Conservation (phyloP, 768 basidiomycete genomes). For the Kwoniella sp. region DNA sequence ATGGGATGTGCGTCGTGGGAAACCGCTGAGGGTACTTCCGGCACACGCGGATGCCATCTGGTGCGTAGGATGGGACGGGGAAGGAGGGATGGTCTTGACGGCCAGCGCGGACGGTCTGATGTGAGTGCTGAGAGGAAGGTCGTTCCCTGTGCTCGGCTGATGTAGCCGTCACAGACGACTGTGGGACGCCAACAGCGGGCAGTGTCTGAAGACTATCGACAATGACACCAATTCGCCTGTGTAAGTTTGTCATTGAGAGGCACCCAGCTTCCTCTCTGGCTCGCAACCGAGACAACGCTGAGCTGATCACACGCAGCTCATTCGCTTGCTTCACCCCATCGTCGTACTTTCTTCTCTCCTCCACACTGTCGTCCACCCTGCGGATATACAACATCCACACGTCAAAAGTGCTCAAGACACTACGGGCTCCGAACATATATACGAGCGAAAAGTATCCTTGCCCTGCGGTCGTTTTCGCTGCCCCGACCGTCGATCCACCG, state of each 20-base stretch:
- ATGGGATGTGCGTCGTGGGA: constrained; percentile 92
- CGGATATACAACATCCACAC: constrained; percentile 91
- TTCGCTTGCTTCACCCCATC: constrained; percentile 90
- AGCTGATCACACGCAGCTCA: constrained; percentile 56
- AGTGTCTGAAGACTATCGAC: constrained; percentile 93
- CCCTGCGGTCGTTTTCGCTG: constrained; percentile 51
- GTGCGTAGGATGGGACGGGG: constrained; percentile 86
- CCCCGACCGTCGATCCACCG: not conserved
- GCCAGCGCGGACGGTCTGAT: constrained; percentile 96
- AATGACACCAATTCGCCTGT: constrained; percentile 89
- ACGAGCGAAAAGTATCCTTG: constrained; percentile 78
- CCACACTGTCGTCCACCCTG: constrained; percentile 90
- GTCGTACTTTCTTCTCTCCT: constrained; percentile 78
- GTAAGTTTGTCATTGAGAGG: constrained; percentile 55
- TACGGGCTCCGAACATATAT: constrained; percentile 62
- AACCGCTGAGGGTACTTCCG: constrained; percentile 77
- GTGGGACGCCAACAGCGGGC: constrained; percentile 95
- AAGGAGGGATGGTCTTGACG: constrained; percentile 89
- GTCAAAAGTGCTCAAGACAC: constrained; percentile 87
- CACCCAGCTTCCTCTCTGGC: not conserved
- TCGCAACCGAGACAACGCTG: not conserved
- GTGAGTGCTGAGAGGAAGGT: constrained; percentile 58
- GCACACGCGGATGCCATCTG: constrained; percentile 98
- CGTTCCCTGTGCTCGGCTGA: not conserved
- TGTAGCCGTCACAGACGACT: constrained; percentile 68